phyloP scores from a whole-genome alignment of 768 basidiomycete genomes.

The Leucogyrophana mollusca region DNA sequence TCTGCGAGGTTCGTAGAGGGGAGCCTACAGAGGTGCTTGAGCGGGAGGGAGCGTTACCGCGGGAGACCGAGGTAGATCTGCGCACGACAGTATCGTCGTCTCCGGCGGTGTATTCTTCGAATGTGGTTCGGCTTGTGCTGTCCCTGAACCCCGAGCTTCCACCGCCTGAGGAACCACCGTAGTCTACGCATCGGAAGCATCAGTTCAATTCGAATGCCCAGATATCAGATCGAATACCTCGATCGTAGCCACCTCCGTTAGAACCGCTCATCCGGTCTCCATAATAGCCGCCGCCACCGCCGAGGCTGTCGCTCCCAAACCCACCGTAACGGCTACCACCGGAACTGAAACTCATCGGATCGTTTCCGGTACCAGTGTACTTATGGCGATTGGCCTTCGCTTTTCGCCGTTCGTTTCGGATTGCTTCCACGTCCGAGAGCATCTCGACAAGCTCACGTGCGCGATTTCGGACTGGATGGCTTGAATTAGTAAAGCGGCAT shows the following conservation, averaged over 20 bases:
- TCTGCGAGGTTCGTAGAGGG: constrained; percentile 32
- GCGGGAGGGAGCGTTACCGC: constrained; percentile 26
- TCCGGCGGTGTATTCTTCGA: constrained; percentile 96
- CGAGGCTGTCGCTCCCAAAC: constrained; percentile 58
- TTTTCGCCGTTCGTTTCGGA: constrained; percentile 85
- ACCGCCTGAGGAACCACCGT: constrained; percentile 37
- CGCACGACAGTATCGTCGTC: constrained; percentile 68
- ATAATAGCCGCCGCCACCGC: constrained; percentile 36
- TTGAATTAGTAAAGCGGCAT: background rate
- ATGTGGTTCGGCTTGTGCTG: constrained; percentile 52
- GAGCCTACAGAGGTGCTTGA: constrained; percentile 37
- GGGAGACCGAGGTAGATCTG: constrained; percentile 38
- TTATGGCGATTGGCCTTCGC: constrained; percentile 90
- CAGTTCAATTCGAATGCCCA: constrained; percentile 12
- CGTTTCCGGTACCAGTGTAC: constrained; percentile 85
- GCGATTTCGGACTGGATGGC: constrained; percentile 81
- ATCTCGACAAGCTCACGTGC: constrained; percentile 92
- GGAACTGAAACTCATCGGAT: constrained; percentile 64
- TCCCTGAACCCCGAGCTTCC: constrained; percentile 64
- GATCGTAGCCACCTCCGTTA: constrained; percentile 41
- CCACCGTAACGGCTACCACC: constrained; percentile 65
- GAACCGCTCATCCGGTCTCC: constrained; percentile 40
- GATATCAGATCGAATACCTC: constrained; percentile 2
- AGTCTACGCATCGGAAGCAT: constrained; percentile 27
- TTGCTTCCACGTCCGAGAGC: constrained; percentile 86